Evolutionary conservation across 1,139 yeast species (phyloP).

Genomic region (Tardiomyces depauwii): DNA sequence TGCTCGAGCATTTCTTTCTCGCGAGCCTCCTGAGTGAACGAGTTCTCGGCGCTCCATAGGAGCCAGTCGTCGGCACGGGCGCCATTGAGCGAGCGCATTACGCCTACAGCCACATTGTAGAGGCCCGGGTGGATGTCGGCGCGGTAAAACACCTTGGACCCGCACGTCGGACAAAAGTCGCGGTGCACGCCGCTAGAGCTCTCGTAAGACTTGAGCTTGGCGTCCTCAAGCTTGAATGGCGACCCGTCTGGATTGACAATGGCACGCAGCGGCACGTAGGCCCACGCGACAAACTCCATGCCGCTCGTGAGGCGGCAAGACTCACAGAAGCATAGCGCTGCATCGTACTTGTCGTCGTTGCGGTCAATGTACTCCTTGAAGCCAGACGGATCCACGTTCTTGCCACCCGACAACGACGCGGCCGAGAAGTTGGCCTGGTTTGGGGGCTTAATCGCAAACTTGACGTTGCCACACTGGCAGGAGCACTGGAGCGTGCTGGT

Average conservation of each 20-base stretch:
- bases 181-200: neutral
- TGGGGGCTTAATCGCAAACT: neutral
- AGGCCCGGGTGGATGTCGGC: neutral
- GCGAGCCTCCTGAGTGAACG: neutral
- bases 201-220: neutral
- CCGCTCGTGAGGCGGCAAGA: neutral
- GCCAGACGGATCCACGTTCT: neutral
- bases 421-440: neutral
- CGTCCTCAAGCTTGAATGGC: neutral
- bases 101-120: neutral
- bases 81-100: neutral
- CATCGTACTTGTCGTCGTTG: neutral
- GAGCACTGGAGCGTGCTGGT: neutral
- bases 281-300: neutral
- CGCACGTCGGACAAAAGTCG: neutral
- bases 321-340: neutral
- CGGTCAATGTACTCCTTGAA: neutral
- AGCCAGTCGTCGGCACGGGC: conserved; percentile 1
- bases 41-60: neutral
- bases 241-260: neutral
- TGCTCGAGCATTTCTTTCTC: neutral
- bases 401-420: neutral
- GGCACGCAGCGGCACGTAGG: neutral
- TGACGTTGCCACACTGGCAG: neutral
- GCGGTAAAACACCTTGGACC: neutral